A percentile compares a stretch with the other conserved stretches of the same genome.
phyloP scores from a whole-genome alignment of 1,139 yeast genomes.

The Casaregolazyma suthepensis region DNA sequence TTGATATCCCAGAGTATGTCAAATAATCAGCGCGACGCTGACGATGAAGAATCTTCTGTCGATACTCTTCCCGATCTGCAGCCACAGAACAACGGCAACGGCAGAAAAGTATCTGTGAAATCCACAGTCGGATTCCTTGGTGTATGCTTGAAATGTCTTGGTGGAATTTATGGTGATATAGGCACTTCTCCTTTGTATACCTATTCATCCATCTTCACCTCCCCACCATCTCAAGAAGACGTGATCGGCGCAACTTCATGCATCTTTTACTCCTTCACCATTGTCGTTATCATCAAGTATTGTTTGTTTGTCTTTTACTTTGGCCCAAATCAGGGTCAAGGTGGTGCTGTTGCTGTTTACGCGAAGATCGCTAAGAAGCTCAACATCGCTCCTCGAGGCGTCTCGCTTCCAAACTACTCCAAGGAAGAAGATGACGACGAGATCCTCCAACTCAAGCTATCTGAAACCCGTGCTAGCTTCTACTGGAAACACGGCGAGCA shows the following conservation, averaged over 20 bases:
- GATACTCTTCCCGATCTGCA: not conserved
- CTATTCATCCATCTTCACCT: conserved; percentile 40
- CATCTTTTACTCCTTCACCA: conserved; percentile 49
- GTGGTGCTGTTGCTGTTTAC: conserved; percentile 57
- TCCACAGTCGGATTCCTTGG: not conserved
- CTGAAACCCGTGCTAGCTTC: conserved; percentile 8
- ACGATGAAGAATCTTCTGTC: not conserved
- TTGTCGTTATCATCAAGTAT: conserved; percentile 49
- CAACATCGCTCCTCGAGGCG: conserved; percentile 30
- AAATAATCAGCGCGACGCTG: not conserved
- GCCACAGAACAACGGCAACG: not conserved
- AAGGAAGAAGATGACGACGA: conserved; percentile 4
- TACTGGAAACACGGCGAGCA: not conserved
- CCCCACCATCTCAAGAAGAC: conserved; percentile 37
- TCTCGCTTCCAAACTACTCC: conserved; percentile 3
- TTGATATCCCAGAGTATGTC: not conserved
- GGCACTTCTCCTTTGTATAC: conserved; percentile 58
- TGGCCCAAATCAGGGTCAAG: conserved; percentile 51
- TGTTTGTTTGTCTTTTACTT: conserved; percentile 41
- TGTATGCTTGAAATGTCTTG: conserved; percentile 33
- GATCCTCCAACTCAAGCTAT: not conserved
- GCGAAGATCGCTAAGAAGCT: conserved; percentile 48
- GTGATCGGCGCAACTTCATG: conserved; percentile 48
- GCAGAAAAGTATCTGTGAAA: not conserved
- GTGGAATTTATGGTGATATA: conserved; percentile 57